These are phyloP conservation scores for Rhododendron vialii DNA, from an alignment of 148 eudicot genomes.

Conservation along the genomic window DNA sequence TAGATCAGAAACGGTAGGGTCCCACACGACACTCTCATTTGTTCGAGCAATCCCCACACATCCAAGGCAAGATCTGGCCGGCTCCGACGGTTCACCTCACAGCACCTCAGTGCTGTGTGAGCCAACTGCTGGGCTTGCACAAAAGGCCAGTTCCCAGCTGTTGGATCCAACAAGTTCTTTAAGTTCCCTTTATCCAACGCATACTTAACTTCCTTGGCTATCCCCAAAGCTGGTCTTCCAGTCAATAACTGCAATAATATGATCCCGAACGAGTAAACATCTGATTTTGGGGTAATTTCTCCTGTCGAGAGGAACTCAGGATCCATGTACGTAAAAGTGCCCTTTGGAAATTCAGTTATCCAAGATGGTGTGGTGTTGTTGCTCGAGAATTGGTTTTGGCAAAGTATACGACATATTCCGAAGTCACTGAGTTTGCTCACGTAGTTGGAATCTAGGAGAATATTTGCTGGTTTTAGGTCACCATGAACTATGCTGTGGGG, in stretches of 20 bases:
- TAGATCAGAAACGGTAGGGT: constrained; percentile 29
- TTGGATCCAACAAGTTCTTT: constrained; percentile 50
- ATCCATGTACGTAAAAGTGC: constrained; percentile 69
- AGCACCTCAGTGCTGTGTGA: constrained; percentile 63
- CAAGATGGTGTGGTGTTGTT: constrained; percentile 33
- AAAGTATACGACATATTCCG: constrained; percentile 55
- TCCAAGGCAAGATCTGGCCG: constrained; percentile 73
- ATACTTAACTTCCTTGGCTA: constrained; percentile 56
- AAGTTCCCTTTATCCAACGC: constrained; percentile 60
- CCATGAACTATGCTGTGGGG: constrained; percentile 65
- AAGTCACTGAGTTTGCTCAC: constrained; percentile 75
- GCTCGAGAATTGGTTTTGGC: constrained; percentile 32
- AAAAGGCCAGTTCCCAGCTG: constrained; percentile 98
- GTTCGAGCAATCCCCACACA: constrained; percentile 70
- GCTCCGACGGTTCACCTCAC: constrained; percentile 36
- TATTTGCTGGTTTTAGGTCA: constrained; percentile 67
- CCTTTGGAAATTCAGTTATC: constrained; percentile 50
- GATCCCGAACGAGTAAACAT: constrained; percentile 80
- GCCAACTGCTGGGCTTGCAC: constrained; percentile 63
- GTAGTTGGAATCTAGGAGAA: constrained; percentile 59
- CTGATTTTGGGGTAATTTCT: constrained; percentile 73
- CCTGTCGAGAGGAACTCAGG: constrained; percentile 67
- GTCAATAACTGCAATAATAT: constrained; percentile 65
- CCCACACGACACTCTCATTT: constrained; percentile 59
- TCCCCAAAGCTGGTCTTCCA: constrained; percentile 60